Evolutionary conservation across 1,284 basidiomycete species (phyloP).

Genomic region (Boletus albobrunnescens): DNA sequence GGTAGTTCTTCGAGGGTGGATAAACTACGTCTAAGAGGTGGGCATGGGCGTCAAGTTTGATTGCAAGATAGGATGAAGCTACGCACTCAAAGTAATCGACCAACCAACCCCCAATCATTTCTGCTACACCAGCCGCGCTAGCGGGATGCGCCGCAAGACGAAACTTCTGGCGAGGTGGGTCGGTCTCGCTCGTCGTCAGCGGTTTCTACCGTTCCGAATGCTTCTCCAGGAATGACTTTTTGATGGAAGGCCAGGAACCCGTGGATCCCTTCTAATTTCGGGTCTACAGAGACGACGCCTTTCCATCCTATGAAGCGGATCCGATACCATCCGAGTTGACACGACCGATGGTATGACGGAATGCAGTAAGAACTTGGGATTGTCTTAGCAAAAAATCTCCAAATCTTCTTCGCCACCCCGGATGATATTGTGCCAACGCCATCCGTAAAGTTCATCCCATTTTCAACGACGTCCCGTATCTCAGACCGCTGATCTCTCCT

Average conservation of each 20-base stretch:
- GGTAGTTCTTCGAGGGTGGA: constrained; percentile 45
- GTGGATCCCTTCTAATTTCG: constrained; percentile 49
- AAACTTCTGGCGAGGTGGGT: too few species aligned
- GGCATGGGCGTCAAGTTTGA: not conserved
- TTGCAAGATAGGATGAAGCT: not conserved
- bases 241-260: constrained; percentile 68
- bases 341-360: too few species aligned
- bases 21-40: constrained; percentile 39
- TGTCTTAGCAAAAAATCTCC: constrained; percentile 47
- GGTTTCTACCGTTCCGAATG: constrained; percentile 63
- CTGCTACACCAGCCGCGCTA: too few species aligned
- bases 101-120: constrained; percentile 45
- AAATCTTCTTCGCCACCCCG: constrained; percentile 55
- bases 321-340: too few species aligned
- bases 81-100: constrained; percentile 49
- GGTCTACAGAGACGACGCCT: constrained; percentile 67
- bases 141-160: too few species aligned
- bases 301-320: constrained; percentile 76
- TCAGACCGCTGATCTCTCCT: constrained; percentile 53
- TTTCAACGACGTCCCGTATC: constrained; percentile 48
- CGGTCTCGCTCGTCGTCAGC: too few species aligned
- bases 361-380: too few species aligned
- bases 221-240: constrained; percentile 53
- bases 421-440: constrained; percentile 74
- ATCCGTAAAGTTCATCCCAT: constrained; percentile 60